These are phyloP conservation scores for Tulasnella sp. DNA, from an alignment of 768 basidiomycete species.

Conservation along the genomic window DNA sequence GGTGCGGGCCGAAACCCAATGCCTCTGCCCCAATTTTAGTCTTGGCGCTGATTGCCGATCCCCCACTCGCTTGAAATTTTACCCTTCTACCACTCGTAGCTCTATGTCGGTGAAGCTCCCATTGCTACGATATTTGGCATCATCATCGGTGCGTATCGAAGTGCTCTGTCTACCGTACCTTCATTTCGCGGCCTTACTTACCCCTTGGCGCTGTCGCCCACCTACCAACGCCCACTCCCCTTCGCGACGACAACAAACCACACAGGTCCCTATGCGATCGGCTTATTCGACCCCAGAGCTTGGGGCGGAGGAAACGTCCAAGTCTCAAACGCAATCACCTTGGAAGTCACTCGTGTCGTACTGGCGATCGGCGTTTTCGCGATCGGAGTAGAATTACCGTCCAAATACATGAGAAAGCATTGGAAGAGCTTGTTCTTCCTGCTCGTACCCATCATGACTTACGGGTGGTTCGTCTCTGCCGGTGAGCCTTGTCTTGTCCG, in stretches of 20 bases:
- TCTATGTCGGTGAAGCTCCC: conserved; percentile 95
- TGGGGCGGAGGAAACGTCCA: conserved; percentile 54
- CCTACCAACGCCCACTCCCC: conserved; percentile 20
- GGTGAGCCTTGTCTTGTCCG: conserved; percentile 5
- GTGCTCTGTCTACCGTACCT: not conserved
- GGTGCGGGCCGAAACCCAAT: conserved; percentile 39
- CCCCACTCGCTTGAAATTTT: not conserved
- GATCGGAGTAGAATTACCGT: conserved; percentile 95
- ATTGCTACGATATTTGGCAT: conserved; percentile 94
- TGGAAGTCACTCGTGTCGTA: conserved; percentile 89
- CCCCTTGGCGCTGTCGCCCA: not conserved
- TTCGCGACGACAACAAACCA: not conserved
- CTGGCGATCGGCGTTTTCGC: conserved; percentile 97
- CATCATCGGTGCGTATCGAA: conserved; percentile 52
- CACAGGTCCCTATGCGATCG: conserved; percentile 70
- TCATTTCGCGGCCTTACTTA: conserved; percentile 35
- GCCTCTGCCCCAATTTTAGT: not conserved
- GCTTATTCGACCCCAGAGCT: conserved; percentile 73
- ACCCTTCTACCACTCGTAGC: conserved; percentile 37
- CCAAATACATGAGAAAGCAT: conserved; percentile 89
- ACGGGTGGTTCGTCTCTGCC: conserved; percentile 28
- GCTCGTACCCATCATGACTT: conserved; percentile 50
- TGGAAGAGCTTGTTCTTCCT: conserved; percentile 87
- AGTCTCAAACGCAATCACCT: conserved; percentile 67
- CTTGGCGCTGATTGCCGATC: not conserved